These are phyloP conservation scores for Neofusicoccum sp. DNA, from an alignment of 2,329 filamentous ascomycete species.

Conservation along the genomic window DNA sequence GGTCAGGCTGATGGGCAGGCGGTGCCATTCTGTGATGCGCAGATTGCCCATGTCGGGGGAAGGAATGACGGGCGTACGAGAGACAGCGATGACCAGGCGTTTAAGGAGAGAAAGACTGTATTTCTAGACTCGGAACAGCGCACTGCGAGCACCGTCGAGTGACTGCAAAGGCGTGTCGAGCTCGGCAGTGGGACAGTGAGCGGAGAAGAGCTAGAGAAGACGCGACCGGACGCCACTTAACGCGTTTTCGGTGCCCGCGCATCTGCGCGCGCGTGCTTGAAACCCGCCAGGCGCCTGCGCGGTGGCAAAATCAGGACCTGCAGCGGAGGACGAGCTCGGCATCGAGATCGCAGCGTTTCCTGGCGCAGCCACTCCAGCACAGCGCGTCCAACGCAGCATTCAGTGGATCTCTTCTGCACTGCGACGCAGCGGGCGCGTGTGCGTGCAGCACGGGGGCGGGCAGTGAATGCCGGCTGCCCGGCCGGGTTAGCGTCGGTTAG, in stretches of 20 bases:
- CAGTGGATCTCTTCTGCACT: neutral
- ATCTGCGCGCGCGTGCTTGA: neutral
- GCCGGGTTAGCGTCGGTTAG: constrained; percentile 1
- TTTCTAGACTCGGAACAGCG: neutral
- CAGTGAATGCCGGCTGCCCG: constrained; percentile 4
- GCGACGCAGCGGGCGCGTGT: neutral
- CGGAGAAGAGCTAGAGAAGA: neutral
- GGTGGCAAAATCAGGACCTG: neutral
- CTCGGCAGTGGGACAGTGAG: neutral
- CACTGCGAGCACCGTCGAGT: neutral
- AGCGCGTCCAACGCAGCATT: too few species aligned
- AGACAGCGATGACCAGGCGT: neutral
- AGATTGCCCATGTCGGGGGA: constrained; percentile 37
- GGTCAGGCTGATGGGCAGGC: constrained; percentile 74
- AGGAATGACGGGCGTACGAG: neutral
- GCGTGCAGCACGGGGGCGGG: neutral
- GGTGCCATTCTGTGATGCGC: constrained; percentile 76
- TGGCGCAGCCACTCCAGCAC: too few species aligned
- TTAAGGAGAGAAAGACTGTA: too few species aligned
- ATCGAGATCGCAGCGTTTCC: too few species aligned
- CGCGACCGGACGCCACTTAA: constrained; percentile 13
- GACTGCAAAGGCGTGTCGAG: neutral
- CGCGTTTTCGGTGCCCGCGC: constrained; percentile 15
- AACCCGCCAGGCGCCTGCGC: neutral
- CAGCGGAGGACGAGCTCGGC: too few species aligned